Base-by-base conservation (phyloP, 2,329 filamentous ascomycete species). In the Cladosporium velox region DNA sequence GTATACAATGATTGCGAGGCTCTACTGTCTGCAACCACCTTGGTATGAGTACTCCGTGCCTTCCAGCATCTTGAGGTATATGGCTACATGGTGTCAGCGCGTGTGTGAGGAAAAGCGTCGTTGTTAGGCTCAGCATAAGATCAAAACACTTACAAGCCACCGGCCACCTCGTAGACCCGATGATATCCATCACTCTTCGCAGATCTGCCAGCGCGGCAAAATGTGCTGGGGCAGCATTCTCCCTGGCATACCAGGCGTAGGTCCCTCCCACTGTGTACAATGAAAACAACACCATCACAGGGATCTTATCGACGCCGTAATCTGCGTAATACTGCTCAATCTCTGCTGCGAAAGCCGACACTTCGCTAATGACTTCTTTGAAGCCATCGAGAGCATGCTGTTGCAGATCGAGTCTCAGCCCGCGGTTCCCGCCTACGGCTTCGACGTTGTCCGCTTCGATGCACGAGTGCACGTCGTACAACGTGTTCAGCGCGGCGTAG, bases 381-480 rank as follows among this genome's bases (percentile, higher is more conserved):
- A 68, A 69, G 1, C 65, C 68, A 26, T 70, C 66, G 24, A 71
- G 68, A 8, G 70, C 70, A 8, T 67, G 49, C 47, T 70, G 67
- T 30, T 70, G 61, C 51, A 64, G 32, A 7, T 64, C 61, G 6
- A 64, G 51, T 4, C 61, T 14, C 18, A 64, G 5, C 2, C 61
- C 61, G 18, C 61, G 61, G 7, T 64, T 54, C 0, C 61, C 61
- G 35, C 61, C 61, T 3, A 52, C 59, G 8, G 66, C 49, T 15
- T 69, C 67, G 11, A 68, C 52, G 35, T 66, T 59, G 28, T 68
- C 68, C 3, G 64, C 59, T 61, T 71, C 70, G 30, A 70, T 66
- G 60, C 70, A 71, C 34, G 69, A 66, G 52, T 71, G 68, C 8
- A 69, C 62, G 49, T 71, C 70, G 47, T 67, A 71, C 14, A 71